Evolutionary conservation across 2,329 filamentous ascomycete species (phyloP), one percentile per base, ranked within the genome.

Genomic region (Lecanoromycetidae sp.): DNA sequence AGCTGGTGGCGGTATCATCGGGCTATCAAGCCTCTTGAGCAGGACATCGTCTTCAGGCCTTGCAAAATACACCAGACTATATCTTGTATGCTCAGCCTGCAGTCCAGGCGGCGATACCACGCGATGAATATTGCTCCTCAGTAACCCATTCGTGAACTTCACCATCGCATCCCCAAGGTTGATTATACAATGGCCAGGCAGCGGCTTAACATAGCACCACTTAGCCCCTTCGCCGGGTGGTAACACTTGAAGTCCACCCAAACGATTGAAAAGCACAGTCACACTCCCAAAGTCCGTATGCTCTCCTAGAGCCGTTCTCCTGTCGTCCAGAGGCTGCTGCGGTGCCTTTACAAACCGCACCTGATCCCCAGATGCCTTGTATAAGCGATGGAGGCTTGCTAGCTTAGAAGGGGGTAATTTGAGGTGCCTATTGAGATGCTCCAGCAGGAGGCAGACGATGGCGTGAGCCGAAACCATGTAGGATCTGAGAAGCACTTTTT

Each of bases 281-380:
- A 77, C 63, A 43, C 64, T 70, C 37, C 73, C 74, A 52, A 76
- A 76, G 53, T 77, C 75, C 2, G 73, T 76, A 55, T 78, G 75
- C 48, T 71, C 71, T 19, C 71, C 71, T n/a, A 76, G 54, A 1
- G 70, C 66, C 1, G 68, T 66, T 23, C 61, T 61, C 15, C 62
- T 58, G 54, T 71, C 66, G 27, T 67, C 60, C 3, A 54, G 45
- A 3, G 66, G 63, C 52, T 75, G 70, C 1, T 72, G 68, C 4
- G 72, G 71, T 1, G 70, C 66, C 54, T 66, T 67, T 19, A 75
- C 17, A 13, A 42, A 42, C 4, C 39, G 41, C 7, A 35, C 15
- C 27, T 34, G 41, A 13, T 44, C 41, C 1, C 32, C 20, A 4
- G 19, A 19, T 8, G 15, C 10, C 3, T 12, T 10, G 15, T 17